Base-by-base conservation (phyloP, 805 yeast genomes). In the Pichia sporocuriosa region DNA sequence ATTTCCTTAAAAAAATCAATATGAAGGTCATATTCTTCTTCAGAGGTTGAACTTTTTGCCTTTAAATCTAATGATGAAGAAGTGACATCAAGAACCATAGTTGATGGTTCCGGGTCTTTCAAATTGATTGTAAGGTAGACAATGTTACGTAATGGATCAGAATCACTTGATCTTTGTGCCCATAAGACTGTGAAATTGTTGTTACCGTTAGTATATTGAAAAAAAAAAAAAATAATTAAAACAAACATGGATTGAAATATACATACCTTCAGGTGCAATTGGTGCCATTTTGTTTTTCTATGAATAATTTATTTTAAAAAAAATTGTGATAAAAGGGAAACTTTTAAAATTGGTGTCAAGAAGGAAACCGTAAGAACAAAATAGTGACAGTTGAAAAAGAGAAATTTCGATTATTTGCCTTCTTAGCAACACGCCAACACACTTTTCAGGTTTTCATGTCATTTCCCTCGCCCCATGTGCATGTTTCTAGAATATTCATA, bases 151-250 rank as follows among this genome's bases (percentile, higher is more conserved):
- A 75, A 69, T 10, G 75, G 73, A 29, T 81, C 94, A 4, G 71
- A 63, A n/a, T 71, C 81, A 57, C 72, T 79, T 42, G 96, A 87
- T 66, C 98, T 85, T 70, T 90, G 98, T 11, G 98, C 97, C 98
- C 98, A 90, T 59, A 79, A 70, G 31, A 86, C 90, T 69, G 65
- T 22, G n/a, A n/a, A n/a, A n/a, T n/a, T n/a, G n/a, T n/a, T n/a
- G n/a, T n/a, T 28, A 6, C 21, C 17, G 41, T 42, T 44, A 41
- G 44, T 43, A 44, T 26, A 12, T 11, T 9, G 10, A 13, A 4
- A 12, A 9, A 5, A 5, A 6, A 10, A 16, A 11, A 31, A 13
- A 20, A 10, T 17, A 11, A 17, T 2, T 11, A 20, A 20, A 31
- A 4, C 22, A 4, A 13, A 32, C 9, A 2, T 27, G 30, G 15